These are phyloP conservation scores for Grosmannia clavigera DNA, from an alignment of 2,329 filamentous ascomycete species.

Conservation along the genomic window DNA sequence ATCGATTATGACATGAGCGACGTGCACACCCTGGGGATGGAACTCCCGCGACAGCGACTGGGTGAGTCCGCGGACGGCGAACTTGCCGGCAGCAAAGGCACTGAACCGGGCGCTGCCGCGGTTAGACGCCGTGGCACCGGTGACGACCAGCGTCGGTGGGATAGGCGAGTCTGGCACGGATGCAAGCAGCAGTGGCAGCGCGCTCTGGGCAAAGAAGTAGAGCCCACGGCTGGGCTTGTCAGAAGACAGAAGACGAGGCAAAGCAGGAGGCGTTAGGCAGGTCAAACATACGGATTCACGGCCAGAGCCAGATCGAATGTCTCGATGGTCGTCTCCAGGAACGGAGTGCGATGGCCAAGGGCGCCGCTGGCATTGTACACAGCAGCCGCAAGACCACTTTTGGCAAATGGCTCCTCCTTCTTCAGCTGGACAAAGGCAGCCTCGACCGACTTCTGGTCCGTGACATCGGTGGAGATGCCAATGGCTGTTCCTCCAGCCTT, in stretches of 20 bases:
- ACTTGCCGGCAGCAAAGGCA: constrained; percentile 68
- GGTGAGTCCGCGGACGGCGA: constrained; percentile 59
- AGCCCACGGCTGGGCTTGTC: constrained; percentile 44
- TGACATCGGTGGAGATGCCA: constrained; percentile 55
- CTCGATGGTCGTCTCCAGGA: constrained; percentile 39
- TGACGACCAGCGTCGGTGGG: constrained; percentile 73
- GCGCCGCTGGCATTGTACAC: constrained; percentile 55
- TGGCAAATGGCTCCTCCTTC: constrained; percentile 36
- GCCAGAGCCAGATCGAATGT: constrained; percentile 36
- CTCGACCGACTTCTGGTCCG: constrained; percentile 36
- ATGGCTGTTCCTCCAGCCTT: constrained; percentile 54
- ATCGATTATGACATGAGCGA: constrained; percentile 72
- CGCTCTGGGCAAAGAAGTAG: constrained; percentile 62
- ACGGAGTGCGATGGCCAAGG: constrained; percentile 38
- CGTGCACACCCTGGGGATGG: constrained; percentile 71
- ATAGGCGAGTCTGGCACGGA: constrained; percentile 41
- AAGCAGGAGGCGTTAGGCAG: neutral
- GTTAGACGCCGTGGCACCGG: constrained; percentile 71
- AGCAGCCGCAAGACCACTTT: constrained; percentile 46
- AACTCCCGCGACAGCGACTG: constrained; percentile 75
- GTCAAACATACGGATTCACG: constrained; percentile 33
- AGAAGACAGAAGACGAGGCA: neutral
- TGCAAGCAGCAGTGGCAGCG: constrained; percentile 58
- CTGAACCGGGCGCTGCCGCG: constrained; percentile 59
- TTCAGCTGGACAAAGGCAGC: constrained; percentile 51